phyloP scores from a whole-genome alignment of 352 stramenopile species.

The Discostella stelligera region DNA sequence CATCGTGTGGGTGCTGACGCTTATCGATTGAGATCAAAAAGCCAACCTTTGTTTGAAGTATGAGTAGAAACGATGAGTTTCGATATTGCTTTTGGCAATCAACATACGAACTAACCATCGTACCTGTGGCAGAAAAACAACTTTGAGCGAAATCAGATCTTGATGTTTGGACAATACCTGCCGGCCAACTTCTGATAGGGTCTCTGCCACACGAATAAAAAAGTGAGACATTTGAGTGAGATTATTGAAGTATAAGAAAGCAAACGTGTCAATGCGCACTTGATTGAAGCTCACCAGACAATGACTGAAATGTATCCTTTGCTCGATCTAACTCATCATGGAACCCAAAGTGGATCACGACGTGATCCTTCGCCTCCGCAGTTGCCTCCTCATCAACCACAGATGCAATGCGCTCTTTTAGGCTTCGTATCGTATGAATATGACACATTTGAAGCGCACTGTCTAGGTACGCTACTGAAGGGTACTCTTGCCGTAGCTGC shows the following conservation, averaged over 20 bases:
- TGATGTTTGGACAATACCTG: conserved; percentile 50
- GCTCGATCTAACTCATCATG: conserved; percentile 75
- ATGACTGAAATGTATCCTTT: conserved; percentile 73
- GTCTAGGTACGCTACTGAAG: conserved; percentile 48
- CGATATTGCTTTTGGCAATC: not conserved
- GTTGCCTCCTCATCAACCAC: conserved; percentile 75
- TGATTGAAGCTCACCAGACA: conserved; percentile 52
- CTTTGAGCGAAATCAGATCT: conserved; percentile 47
- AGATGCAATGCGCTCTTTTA: conserved; percentile 63
- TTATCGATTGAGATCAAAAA: conserved; percentile 74
- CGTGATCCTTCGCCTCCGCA: conserved; percentile 52
- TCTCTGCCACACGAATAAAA: conserved; percentile 23
- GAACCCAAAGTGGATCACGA: conserved; percentile 76
- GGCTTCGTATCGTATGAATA: conserved; percentile 40
- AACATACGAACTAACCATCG: conserved; percentile 11
- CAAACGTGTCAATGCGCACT: not conserved
- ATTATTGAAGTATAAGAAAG: conserved; percentile 6
- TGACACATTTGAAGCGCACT: conserved; percentile 54
- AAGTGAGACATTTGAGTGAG: not conserved
- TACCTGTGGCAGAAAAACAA: conserved; percentile 66
- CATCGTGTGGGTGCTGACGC: conserved; percentile 45
- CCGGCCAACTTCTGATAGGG: conserved; percentile 44
- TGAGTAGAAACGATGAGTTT: not conserved
- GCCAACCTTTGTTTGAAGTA: conserved; percentile 52
- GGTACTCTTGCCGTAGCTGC: conserved; percentile 16